Base-by-base conservation (phyloP, 129 eudicot genomes). In the Sambucus nigra region DNA sequence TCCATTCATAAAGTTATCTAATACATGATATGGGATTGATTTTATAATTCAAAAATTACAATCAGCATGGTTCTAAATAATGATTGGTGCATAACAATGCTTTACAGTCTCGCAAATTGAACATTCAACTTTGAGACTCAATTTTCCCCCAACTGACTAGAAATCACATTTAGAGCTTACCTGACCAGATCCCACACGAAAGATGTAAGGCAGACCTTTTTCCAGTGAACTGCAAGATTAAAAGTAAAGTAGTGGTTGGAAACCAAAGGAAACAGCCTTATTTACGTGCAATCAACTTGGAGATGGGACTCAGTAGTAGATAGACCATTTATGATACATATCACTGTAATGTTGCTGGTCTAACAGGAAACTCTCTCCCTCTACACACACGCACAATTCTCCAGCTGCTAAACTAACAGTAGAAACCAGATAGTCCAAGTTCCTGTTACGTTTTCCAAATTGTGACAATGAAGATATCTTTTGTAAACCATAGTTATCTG, bases 181-280 rank as follows among this genome's bases (percentile, higher is more conserved):
- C 96, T 92, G 99, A 63, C 91, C 99, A 68, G 99, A 70, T 32
- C 99, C 99, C 18, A 92, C 94, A 20, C 99, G 94, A 66, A 92
- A 92, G 53, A 92, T 92, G 62, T 92, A 92, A 47, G 61, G 60
- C 57, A 64, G 87, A 19, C 84, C 80, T 65, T 86, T 92, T 82
- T 92, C 99, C 68, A 92, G 69, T 26, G 99, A 92, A 56, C 96
- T 92, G 75, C 53, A 73, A 57, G 55, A 61, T 54, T 67, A 55
- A 11, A 51, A 67, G 35, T 4, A n/a, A 19, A 26, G 16, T 7
- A 56, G 57, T 7, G 53, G 47, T 53, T 54, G 14, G 22, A 69
- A 48, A 45, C 31, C 19, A 24, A 22, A 25, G 6, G 15, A 16
- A 49, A 47, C 53, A 20, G 39, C 19, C 35, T 27, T 35, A 35